phyloP scores from a whole-genome alignment of 306 rosid species.

The Echinosophora koreensis region DNA sequence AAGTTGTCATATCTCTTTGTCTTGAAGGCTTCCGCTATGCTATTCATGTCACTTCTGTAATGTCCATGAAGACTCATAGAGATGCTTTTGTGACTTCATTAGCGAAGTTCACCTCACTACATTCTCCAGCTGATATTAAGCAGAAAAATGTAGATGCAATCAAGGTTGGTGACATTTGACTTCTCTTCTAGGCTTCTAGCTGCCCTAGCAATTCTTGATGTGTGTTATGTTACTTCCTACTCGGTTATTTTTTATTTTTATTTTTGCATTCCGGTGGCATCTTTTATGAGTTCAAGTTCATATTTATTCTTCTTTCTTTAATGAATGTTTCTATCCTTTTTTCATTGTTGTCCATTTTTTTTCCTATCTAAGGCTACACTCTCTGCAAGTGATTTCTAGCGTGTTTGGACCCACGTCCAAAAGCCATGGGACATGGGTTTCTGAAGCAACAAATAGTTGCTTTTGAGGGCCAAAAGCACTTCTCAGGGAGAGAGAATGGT shows the following conservation, averaged over 20 bases:
- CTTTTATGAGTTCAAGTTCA: conserved; percentile 31
- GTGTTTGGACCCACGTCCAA: too few relatives aligned
- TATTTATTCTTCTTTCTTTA: conserved; percentile 6
- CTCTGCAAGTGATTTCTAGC: conserved; percentile 22
- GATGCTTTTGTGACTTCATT: conserved; percentile 98
- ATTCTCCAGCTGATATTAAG: conserved; percentile 97
- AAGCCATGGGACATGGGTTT: too few relatives aligned
- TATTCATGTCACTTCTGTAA: conserved; percentile 91
- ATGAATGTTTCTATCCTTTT: conserved; percentile 22
- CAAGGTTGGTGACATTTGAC: conserved; percentile 72
- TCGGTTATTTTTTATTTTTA: conserved; percentile 20
- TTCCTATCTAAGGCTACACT: conserved; percentile 33
- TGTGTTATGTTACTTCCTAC: conserved; percentile 30
- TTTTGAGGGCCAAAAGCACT: too few relatives aligned
- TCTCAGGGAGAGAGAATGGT: too few relatives aligned
- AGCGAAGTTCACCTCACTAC: conserved; percentile 96
- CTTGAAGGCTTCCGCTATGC: conserved; percentile 97
- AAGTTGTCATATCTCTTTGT: conserved; percentile 81
- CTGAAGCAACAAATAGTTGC: too few relatives aligned
- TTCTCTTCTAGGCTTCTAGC: not conserved
- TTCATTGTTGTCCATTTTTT: conserved; percentile 17
- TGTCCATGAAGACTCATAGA: conserved; percentile 99
- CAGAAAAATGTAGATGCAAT: conserved; percentile 93
- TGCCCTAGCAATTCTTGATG: not conserved
- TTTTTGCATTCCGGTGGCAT: conserved; percentile 27